phyloP scores from a whole-genome alignment of 1,139 yeast species.

The Saccharomyces hybrid region DNA sequence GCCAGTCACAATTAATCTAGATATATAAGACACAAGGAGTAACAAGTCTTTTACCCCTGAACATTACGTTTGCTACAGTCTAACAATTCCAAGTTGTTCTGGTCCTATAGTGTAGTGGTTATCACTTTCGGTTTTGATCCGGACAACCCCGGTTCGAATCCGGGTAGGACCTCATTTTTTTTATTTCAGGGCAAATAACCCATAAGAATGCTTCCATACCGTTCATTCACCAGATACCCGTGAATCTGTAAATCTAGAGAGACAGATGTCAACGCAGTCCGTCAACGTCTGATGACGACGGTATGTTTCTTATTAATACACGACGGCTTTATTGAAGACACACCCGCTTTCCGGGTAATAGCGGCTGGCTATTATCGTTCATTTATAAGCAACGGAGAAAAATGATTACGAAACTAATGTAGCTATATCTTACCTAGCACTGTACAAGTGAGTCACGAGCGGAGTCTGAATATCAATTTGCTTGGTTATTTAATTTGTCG shows the following conservation, averaged over 20 bases:
- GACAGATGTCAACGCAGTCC: not conserved
- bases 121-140: conserved; percentile 69
- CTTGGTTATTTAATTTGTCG: not conserved
- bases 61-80: not conserved
- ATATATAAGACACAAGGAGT: not conserved
- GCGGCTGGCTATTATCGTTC: not conserved
- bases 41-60: not conserved
- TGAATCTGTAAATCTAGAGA: not conserved
- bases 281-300: not conserved
- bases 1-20: not conserved
- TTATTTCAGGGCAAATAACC: not conserved
- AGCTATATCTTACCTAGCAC: not conserved
- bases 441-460: not conserved
- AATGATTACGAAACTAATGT: not conserved
- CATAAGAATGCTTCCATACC: not conserved
- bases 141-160: conserved; percentile 92
- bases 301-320: not conserved
- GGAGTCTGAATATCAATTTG: not conserved
- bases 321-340: not conserved
- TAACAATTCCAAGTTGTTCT: not conserved
- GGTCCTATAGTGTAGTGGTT: conserved; percentile 53
- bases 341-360: not conserved
- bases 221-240: not conserved
- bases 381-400: not conserved
- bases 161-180: conserved; percentile 69